Evolutionary conservation across 2,329 filamentous ascomycete species (phyloP).

Genomic region (Stagonosporopsis cucurbitacearum): DNA sequence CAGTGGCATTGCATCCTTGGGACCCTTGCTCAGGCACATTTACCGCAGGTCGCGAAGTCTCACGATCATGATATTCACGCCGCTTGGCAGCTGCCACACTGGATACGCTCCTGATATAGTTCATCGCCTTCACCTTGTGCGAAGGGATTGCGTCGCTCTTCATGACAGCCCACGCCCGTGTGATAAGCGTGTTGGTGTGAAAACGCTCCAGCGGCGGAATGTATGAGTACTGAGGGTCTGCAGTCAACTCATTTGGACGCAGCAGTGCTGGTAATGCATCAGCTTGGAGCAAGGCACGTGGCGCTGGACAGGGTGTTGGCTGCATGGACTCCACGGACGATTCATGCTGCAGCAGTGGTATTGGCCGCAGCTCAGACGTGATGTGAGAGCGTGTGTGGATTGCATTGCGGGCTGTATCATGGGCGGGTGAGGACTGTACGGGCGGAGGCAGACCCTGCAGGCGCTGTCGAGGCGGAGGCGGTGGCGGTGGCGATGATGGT

Average conservation of each 20-base stretch:
- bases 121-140: constrained; percentile 1
- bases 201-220: neutral
- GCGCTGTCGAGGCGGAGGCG: constrained; percentile 3
- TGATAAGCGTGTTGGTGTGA: neutral
- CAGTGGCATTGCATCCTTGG: neutral
- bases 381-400: neutral
- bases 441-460: neutral
- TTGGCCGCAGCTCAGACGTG: neutral
- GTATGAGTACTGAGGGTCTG: neutral
- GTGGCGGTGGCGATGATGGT: neutral
- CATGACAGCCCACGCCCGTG: constrained; percentile 2
- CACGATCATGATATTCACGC: neutral
- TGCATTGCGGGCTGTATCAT: neutral
- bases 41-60: neutral
- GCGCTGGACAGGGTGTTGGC: constrained; percentile 1
- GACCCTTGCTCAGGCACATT: neutral
- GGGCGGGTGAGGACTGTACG: neutral
- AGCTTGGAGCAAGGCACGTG: neutral
- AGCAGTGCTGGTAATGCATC: neutral
- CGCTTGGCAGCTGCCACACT: neutral
- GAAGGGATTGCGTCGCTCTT: neutral
- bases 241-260: constrained; percentile 1
- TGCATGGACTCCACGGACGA: neutral
- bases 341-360: neutral
- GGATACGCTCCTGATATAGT: neutral